Percentiles rank a stretch among this genome's conserved stretches.
These are phyloP conservation scores for Tylopilus sp. DNA, from an alignment of 768 basidiomycete species.

Conservation along the genomic window DNA sequence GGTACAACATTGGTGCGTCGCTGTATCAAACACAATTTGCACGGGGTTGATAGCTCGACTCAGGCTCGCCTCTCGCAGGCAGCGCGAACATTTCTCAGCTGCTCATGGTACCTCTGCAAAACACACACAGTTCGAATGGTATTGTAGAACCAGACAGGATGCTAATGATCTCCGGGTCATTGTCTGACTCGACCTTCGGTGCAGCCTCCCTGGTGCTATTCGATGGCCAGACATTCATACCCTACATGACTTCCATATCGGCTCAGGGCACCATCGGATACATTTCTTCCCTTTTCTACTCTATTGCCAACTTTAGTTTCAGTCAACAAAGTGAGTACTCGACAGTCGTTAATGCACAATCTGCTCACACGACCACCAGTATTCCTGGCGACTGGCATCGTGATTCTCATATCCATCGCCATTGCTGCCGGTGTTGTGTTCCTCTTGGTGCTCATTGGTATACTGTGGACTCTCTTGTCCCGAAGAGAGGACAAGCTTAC, in stretches of 20 bases:
- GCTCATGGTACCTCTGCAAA: constrained; percentile 84
- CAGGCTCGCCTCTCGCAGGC: constrained; percentile 54
- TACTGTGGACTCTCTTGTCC: constrained; percentile 86
- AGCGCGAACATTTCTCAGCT: constrained; percentile 75
- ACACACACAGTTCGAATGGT: constrained; percentile 65
- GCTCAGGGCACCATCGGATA: constrained; percentile 65
- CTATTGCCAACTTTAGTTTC: constrained; percentile 75
- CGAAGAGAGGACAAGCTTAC: constrained; percentile 69
- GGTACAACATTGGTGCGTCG: constrained; percentile 62
- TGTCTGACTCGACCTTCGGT: constrained; percentile 68
- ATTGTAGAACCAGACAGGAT: constrained; percentile 82
- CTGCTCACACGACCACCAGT: constrained; percentile 40
- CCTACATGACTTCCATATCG: constrained; percentile 72
- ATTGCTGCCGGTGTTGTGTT: constrained; percentile 94
- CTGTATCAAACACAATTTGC: neutral
- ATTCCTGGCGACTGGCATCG: constrained; percentile 87
- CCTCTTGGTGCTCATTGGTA: constrained; percentile 78
- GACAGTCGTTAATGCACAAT: neutral
- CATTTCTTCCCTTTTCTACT: constrained; percentile 79
- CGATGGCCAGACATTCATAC: constrained; percentile 79
- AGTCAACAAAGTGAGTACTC: constrained; percentile 56
- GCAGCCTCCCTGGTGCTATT: constrained; percentile 83
- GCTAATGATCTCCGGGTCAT: constrained; percentile 81
- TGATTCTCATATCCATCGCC: constrained; percentile 96
- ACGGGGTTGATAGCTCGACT: neutral